phyloP scores from a whole-genome alignment of 176 grass and related monocot genomes.

The Neostapfia colusana region DNA sequence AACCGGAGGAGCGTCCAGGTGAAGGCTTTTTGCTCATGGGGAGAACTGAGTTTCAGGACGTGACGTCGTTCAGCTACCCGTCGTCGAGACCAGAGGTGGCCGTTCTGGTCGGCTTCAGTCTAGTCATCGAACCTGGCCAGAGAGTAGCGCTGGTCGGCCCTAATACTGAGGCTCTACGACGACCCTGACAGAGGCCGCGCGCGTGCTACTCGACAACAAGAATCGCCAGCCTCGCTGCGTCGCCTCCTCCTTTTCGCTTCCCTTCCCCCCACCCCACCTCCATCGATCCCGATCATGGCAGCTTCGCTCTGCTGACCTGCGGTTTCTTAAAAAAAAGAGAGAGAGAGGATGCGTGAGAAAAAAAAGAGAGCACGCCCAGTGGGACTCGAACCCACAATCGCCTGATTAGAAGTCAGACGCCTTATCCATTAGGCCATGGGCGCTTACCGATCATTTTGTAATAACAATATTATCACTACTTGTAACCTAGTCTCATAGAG shows the following conservation, averaged over 20 bases:
- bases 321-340: no score
- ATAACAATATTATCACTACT: no score
- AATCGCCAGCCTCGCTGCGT: conserved; percentile 23
- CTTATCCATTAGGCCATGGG: conserved; percentile 99
- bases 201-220: conserved; percentile 41
- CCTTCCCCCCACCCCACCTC: not conserved
- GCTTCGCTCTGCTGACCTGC: no score
- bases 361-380: conserved; percentile 56
- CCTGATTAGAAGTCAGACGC: conserved; percentile 92
- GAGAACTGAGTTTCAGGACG: conserved; percentile 40
- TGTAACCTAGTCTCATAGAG: no score
- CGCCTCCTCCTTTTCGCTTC: not conserved
- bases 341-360: no score
- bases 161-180: conserved; percentile 68
- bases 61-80: conserved; percentile 60
- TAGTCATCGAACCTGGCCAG: conserved; percentile 47
- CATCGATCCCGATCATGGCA: not conserved
- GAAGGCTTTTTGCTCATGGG: conserved; percentile 43
- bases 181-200: conserved; percentile 45
- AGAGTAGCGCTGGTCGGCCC: conserved; percentile 57
- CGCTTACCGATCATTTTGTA: no score
- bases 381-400: conserved; percentile 99
- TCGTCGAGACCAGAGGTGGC: conserved; percentile 50
- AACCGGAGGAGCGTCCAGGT: conserved; percentile 22
- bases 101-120: conserved; percentile 48